phyloP scores from a whole-genome alignment of 2,329 filamentous ascomycete species.

The Penicillium rolfsii region DNA sequence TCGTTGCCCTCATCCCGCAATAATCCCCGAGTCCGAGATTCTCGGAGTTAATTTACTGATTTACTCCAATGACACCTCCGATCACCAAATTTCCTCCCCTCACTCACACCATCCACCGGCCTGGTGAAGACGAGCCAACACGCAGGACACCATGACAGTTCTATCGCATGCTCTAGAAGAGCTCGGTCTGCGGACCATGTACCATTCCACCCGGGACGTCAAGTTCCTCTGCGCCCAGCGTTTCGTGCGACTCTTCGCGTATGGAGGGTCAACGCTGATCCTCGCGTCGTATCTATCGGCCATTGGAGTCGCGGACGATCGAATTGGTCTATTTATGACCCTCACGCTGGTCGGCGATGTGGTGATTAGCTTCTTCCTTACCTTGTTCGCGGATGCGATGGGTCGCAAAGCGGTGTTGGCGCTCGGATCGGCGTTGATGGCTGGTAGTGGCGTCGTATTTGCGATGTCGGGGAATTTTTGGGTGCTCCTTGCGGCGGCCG shows the following conservation, averaged over 20 bases:
- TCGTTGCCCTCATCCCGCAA: not conserved
- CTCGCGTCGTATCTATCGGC: conserved; percentile 64
- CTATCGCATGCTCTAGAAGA: conserved; percentile 32
- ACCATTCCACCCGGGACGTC: conserved; percentile 41
- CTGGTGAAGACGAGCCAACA: no score
- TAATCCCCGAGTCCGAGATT: not conserved
- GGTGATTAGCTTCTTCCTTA: conserved; percentile 59
- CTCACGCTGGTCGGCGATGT: conserved; percentile 66
- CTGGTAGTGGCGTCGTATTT: conserved; percentile 59
- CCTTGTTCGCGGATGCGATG: conserved; percentile 62
- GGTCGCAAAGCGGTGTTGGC: conserved; percentile 60
- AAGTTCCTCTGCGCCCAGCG: conserved; percentile 47
- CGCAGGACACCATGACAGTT: not conserved
- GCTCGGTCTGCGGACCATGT: conserved; percentile 44
- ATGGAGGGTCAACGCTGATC: conserved; percentile 63
- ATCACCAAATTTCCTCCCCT: not conserved
- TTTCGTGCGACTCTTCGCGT: conserved; percentile 64
- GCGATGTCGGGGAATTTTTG: conserved; percentile 61
- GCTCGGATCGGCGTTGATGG: conserved; percentile 60
- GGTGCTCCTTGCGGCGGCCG: conserved; percentile 60
- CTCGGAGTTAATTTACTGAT: not conserved
- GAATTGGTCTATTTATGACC: conserved; percentile 68
- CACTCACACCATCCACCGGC: not conserved
- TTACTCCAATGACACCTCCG: conserved; percentile 2
- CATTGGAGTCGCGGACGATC: conserved; percentile 59